phyloP scores from a whole-genome alignment of 2,329 filamentous ascomycete species.

The Trichoderma sp. region DNA sequence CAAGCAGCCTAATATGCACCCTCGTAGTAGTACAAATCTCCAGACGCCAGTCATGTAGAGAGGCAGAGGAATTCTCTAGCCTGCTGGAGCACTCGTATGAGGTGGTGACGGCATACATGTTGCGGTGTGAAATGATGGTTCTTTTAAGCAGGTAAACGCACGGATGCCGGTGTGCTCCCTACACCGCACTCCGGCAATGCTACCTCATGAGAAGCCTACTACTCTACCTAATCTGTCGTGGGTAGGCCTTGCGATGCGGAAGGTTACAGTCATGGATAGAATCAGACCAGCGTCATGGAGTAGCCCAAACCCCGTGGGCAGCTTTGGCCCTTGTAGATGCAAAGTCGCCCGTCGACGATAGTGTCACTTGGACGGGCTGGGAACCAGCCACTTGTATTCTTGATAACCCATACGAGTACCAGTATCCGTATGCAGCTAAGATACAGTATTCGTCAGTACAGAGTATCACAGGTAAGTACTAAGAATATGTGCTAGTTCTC shows the following conservation, averaged over 20 bases:
- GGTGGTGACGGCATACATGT: background rate
- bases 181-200: background rate
- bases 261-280: background rate
- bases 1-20: background rate
- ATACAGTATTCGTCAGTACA: background rate
- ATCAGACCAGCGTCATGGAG: background rate
- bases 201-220: background rate
- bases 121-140: background rate
- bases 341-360: background rate
- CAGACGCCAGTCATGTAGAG: background rate
- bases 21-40: background rate
- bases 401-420: background rate
- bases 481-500: background rate
- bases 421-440: background rate
- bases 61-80: background rate
- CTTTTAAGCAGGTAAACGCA: background rate
- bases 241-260: background rate
- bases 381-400: background rate
- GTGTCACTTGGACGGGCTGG: background rate
- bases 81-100: background rate
- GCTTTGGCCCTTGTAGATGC: background rate
- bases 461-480: background rate
- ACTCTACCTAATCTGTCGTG: background rate
- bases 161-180: background rate
- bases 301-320: background rate